Base-by-base conservation (phyloP, 345 rosid species). In the Eutrema japonicum region DNA sequence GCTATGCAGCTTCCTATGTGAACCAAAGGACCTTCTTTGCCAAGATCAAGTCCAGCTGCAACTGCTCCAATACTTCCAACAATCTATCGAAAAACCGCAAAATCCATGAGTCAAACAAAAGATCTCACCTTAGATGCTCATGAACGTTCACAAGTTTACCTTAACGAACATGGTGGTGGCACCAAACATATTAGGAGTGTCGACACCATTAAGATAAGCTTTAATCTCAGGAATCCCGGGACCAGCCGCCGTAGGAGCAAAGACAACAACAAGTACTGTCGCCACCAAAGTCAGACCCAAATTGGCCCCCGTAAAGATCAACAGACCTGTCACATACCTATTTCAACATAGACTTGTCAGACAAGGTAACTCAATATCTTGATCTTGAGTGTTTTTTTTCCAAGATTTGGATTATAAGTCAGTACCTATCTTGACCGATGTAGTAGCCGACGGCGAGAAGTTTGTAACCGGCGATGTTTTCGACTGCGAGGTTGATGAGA, bases 381-480 rank as follows among this genome's bases (percentile, higher is more conserved):
- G 70, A 37, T 62, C 6, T 27, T 75, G 33, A 5, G 3, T 32
- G 13, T 10, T 0, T 7, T 33, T 7, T 7, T 0, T 6, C 56
- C 22, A 42, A 27, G 32, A 60, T 43, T 54, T 60, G 56, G 49
- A 8, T 36, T 10, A 59, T 10, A 5, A 26, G 14, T 52, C 59
- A 16, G 9, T 61, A 93, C 98, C 92, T 89, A 30, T 82, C 72
- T 7, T 89, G 79, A 66, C 68, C 77, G 6, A 93, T 88, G 69
- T 83, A 84, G 73, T 68, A 68, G 42, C 88, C 86, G 22, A 88
- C 85, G 14, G 92, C 89, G 8, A 93, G 94, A 78, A 93, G 87
- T 85, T 93, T 93, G 85, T 89, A 93, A 14, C 98, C 97, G 5
- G 98, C 94, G n/a, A 93, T 91, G 82, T 93, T 93, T 83, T 93